Evolutionary conservation across 805 yeast genomes (phyloP), one percentile per base, ranked within the genome.

Genomic region (Trichomonascus vanleenenianus): DNA sequence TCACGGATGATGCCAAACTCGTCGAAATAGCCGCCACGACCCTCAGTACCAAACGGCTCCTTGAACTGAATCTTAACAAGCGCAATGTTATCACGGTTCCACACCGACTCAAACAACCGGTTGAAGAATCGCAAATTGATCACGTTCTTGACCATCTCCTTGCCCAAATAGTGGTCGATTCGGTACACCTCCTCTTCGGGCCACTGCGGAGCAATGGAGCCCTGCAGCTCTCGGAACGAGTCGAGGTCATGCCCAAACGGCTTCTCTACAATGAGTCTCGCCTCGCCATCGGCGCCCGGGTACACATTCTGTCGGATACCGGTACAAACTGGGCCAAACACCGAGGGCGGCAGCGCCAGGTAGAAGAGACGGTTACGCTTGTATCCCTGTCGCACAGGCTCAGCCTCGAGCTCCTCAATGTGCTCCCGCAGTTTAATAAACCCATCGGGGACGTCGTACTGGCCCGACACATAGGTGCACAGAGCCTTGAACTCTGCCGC

Each of bases 31-130:
- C 98, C 98, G 56, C 98, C 98, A 63, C 98, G 80, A 47, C 98
- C 98, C 69, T 93, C 96, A 35, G 98, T 93, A 46, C 98, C 98
- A 58, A 93, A 93, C n/a, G 93, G 86, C 71, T 93, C 98, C 71
- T 93, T 93, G 74, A 93, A 91, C 11, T 91, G 77, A 55, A 93
- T 80, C 72, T 91, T 96, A 51, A 93, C 81, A 34, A 82, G 77
- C 51, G 79, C 74, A 60, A 93, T 79, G 65, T 76, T 83, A 52
- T 84, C 76, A 62, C 74, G 81, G 70, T 84, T 83, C 97, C 97
- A 93, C 46, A 84, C 77, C n/a, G 95, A 86, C 59, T 77, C 77
- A 61, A 93, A 73, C 65, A 91, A 78, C 61, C 82, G 81, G 69
- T 93, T 93, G 56, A 95, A 95, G 60, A 93, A 93, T 61, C 98